Base-by-base conservation (phyloP, 495 filamentous ascomycete genomes). In the Mytilinidion resinicola region DNA sequence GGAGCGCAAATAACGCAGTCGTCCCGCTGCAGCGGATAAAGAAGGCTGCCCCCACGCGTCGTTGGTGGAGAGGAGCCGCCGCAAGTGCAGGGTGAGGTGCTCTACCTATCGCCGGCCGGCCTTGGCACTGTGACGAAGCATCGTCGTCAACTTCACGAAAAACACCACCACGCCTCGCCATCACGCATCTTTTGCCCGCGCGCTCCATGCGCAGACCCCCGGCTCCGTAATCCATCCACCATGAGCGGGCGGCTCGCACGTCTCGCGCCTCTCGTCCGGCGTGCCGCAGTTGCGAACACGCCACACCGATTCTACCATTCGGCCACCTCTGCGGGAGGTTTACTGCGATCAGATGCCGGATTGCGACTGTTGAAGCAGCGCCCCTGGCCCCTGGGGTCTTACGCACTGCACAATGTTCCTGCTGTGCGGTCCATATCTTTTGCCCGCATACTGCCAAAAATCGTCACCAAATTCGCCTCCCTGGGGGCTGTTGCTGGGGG, bases 401-500 rank as follows among this genome's bases (percentile, higher is more conserved):
- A 86, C 67, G 78, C 81, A 11, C 84, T 95, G 57, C 91, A 96
- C 71, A 89, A 95, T 77, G 83, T 90, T 15, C 87, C 90, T 56
- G 83, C 86, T 21, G 87, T 91, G 11, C 85, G 93, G 53, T 86
- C 85, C 57, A 87, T 89, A 43, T 96, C 92, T 6, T 97, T 97
- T 68, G 80, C 78, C 7, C 81, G 93, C 50, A 80, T 88, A 50
- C 77, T 99, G n/a, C 93, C 93, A 2, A 88, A 89, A 67, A 78
- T 99, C 41, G 84, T 91, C 9, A 64, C 95, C 62, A 99, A 96
- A 75, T 86, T 97, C 54, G 77, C 85, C 39, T 80, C 89, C 51
- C 74, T 96, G 50, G 93, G 93, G 25, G 92, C 95, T 56, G 83
- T 96, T 73, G 90, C 95, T 69, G 93, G 91, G 36, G 90, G 88